Percentiles rank a stretch among this genome's conserved stretches.
Evolutionary conservation across 176 grass and related monocot genomes (phyloP).

Genomic region (Oropetium thomaeum): DNA sequence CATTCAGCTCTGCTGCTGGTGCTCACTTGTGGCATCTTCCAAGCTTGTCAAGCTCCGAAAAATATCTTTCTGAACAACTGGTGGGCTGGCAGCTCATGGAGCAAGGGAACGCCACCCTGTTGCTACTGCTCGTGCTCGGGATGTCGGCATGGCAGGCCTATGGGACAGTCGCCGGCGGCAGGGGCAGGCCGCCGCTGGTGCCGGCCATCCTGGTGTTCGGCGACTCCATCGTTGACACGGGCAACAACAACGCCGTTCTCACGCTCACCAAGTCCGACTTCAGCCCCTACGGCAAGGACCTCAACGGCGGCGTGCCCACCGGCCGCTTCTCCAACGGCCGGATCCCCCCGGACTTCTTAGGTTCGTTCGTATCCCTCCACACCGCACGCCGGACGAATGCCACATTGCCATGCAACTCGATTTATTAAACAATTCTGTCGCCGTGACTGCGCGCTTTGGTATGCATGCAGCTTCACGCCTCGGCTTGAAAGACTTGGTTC

Average conservation of each 20-base stretch:
- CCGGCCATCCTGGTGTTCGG: slow-evolving; percentile 57
- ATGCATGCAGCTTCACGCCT: slow-evolving; percentile 36
- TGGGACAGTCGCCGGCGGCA: too few relatives aligned
- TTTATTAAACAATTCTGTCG: too few relatives aligned
- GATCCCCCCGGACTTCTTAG: slow-evolving; percentile 41
- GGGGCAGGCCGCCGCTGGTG: slow-evolving; percentile 32
- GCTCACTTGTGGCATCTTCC: background rate
- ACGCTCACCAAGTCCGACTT: slow-evolving; percentile 48
- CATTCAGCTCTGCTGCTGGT: background rate
- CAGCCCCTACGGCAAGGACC: slow-evolving; percentile 47
- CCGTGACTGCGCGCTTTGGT: background rate
- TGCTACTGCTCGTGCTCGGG: background rate
- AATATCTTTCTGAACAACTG: background rate
- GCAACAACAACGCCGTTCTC: slow-evolving; percentile 55
- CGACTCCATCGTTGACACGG: slow-evolving; percentile 63
- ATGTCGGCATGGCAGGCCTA: slow-evolving; percentile 8
- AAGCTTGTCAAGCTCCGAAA: background rate
- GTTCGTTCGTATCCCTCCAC: slow-evolving; percentile 27
- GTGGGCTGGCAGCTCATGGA: slow-evolving; percentile 35
- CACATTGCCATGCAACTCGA: too few relatives aligned
- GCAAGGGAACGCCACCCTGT: background rate
- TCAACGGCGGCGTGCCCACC: slow-evolving; percentile 47
- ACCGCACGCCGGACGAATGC: too few relatives aligned
- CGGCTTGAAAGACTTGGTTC: slow-evolving; percentile 46
- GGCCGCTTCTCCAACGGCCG: slow-evolving; percentile 66